Percentiles rank a stretch among this genome's conserved stretches.
phyloP scores from a whole-genome alignment of 495 filamentous ascomycete species.

The Aspergillus taichungensis region DNA sequence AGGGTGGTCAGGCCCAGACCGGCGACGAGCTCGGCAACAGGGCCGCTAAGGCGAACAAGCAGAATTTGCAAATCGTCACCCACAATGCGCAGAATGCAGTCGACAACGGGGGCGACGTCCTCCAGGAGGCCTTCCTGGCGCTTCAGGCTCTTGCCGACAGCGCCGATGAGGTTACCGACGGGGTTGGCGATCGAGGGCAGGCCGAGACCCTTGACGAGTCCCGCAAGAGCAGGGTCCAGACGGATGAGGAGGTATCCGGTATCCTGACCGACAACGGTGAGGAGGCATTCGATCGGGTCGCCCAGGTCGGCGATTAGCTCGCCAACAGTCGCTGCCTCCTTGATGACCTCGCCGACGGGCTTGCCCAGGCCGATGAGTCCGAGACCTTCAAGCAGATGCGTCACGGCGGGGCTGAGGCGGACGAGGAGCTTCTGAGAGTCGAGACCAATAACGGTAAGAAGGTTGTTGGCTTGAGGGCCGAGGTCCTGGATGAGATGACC shows the following conservation, averaged over 20 bases:
- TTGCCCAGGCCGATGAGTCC: constrained; percentile 5
- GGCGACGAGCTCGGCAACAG: constrained; percentile 6
- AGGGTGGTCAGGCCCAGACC: constrained; percentile 6
- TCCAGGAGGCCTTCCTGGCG: constrained; percentile 9
- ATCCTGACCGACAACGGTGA: constrained; percentile 8
- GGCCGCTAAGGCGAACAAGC: constrained; percentile 8
- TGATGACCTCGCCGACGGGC: constrained; percentile 10
- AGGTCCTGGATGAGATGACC: constrained; percentile 20
- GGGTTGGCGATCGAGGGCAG: constrained; percentile 11
- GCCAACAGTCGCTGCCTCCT: constrained; percentile 3
- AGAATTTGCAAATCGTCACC: constrained; percentile 5
- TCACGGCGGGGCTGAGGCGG: constrained; percentile 9
- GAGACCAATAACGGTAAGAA: constrained; percentile 12
- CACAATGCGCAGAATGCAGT: constrained; percentile 8
- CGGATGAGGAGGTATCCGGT: constrained; percentile 11
- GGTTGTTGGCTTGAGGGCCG: constrained; percentile 16
- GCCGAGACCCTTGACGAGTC: constrained; percentile 12
- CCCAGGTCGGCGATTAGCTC: constrained; percentile 8
- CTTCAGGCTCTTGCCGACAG: constrained; percentile 7
- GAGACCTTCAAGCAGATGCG: constrained; percentile 6
- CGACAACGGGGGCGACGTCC: constrained; percentile 7
- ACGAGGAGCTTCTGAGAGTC: constrained; percentile 11
- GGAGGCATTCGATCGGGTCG: constrained; percentile 2
- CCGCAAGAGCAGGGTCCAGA: constrained; percentile 9
- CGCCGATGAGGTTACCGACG: constrained; percentile 10